A percentile compares a stretch with the other conserved stretches of the same genome.
These are phyloP conservation scores for Acacia melanoxylon DNA, from an alignment of 306 rosid species.

Conservation along the genomic window DNA sequence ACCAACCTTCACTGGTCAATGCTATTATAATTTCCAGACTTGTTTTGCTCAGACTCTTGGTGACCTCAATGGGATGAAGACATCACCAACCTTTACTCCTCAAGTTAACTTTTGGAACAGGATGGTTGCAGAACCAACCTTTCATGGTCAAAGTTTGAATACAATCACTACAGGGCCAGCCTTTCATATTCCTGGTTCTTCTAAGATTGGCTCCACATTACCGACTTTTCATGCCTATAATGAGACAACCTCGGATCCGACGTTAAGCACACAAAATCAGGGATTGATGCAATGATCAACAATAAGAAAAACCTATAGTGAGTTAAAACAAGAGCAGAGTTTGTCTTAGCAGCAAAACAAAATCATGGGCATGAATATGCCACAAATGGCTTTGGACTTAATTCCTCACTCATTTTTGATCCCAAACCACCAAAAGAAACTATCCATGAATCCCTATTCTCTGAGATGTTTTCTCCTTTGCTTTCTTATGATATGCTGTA, in stretches of 20 bases:
- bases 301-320: conserved; percentile 16
- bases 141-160: background rate
- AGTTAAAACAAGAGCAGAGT: conserved; percentile 38
- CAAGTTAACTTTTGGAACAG: background rate
- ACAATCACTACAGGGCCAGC: background rate
- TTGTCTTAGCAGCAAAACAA: conserved; percentile 46
- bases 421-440: background rate
- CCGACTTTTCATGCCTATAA: background rate
- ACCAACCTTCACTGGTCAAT: background rate
- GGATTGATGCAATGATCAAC: conserved; percentile 15
- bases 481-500: background rate
- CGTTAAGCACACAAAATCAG: background rate
- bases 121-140: background rate
- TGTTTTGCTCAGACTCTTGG: background rate
- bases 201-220: background rate
- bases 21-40: background rate
- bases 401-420: background rate
- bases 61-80: too few species aligned
- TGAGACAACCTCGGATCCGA: background rate
- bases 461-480: background rate
- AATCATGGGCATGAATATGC: too few species aligned
- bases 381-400: background rate
- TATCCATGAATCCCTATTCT: background rate
- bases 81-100: conserved; percentile 1
- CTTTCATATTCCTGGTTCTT: background rate